Base-by-base conservation (phyloP, 2,329 filamentous ascomycete species). In the Esteya vermicola region DNA sequence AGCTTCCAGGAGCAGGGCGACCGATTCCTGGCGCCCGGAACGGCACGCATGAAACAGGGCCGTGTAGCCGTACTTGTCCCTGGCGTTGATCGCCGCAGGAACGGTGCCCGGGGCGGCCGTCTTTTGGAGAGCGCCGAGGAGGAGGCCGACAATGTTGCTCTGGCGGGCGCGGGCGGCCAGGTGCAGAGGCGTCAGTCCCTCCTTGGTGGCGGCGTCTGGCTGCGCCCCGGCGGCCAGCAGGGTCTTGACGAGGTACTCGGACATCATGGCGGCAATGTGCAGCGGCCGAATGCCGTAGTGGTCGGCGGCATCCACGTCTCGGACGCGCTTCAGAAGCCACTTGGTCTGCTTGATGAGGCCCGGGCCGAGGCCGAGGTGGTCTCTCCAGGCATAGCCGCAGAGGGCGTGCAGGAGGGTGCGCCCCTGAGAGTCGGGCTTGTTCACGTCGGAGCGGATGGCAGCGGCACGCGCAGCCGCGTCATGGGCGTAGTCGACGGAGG, bases 131-230 rank as follows among this genome's bases (percentile, higher is more conserved):
- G 27, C 27, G 14, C 16, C 25, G 10, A 37, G 4, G 12, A 41
- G 34, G 6, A 41, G n/a, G 9, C 39, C 39, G 6, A 32, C 14
- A 25, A 33, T 26, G 39, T 41, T 41, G 39, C 33, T 36, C 33
- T 41, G 39, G 20, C 39, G 26, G 13, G 14, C 26, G 18, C 33
- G 39, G n/a, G 33, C 39, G 3, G 39, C 39, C 9, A 41, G n/a
- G 27, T 41, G 39, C 33, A 41, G 33, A 2, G 39, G 33, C n/a
- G 27, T 31, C 39, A 41, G 16, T 26, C 39, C 39, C 19, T 41
- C 33, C 5, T 9, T n/a, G n/a, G 39, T 41, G 19, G 34, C 7
- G 14, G 19, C 26, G 9, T 19, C 20, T 9, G 39, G 33, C 22
- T 41, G 33, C 2, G 39, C 33, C 16, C 39, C 33, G 5, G 39